Evolutionary conservation across 2,329 filamentous ascomycete genomes (phyloP), one percentile per base, ranked within the genome.

Genomic region (Pseudogymnoascus sp.): DNA sequence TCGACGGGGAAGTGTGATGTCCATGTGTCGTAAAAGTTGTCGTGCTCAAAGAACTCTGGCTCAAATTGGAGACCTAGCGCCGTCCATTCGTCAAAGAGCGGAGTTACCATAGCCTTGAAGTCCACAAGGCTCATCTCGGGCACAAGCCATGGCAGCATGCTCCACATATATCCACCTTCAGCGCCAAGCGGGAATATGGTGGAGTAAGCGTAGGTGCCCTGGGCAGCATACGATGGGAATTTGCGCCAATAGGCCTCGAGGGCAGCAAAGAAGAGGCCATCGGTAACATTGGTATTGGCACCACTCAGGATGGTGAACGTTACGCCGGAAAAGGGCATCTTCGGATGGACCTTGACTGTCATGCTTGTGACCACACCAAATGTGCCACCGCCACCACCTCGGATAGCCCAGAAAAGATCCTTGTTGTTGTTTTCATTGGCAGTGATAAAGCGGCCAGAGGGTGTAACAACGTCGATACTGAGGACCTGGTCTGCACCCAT

Each of bases 351-450:
- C 64, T 80, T 80, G 11, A 82, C 70, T 0, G 83, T 86, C 47
- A 86, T 74, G 0, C 82, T 83, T 1, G 79, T 79, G 19, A 86
- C 77, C 1, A 87, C 76, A 0, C 81, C 84, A 68, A 83, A 87
- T 0, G 82, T 86, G 14, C 80, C 80, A 1, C 81, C 82, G 11
- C 65, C 67, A 3, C 82, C 78, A 7, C 84, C 84, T 62, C 81
- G 74, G 63, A 86, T 75, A 0, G 85, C 85, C 85, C 84, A 88
- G 71, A 86, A 87, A 0, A 88, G 72, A 61, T 87, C 84, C 0
- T 74, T 63, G 61, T 86, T 77, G 37, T 80, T 74, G 5, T 78
- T 75, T 42, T 80, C 79, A 42, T 81, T 83, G 1, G 80, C 78
- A 0, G 74, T 76, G 1, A 85, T 59, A 10, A 81, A 74, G 14